Evolutionary conservation across 257 asterid genomes (phyloP), one percentile per base, ranked within the genome.

Genomic region (Solanum dulcamara): DNA sequence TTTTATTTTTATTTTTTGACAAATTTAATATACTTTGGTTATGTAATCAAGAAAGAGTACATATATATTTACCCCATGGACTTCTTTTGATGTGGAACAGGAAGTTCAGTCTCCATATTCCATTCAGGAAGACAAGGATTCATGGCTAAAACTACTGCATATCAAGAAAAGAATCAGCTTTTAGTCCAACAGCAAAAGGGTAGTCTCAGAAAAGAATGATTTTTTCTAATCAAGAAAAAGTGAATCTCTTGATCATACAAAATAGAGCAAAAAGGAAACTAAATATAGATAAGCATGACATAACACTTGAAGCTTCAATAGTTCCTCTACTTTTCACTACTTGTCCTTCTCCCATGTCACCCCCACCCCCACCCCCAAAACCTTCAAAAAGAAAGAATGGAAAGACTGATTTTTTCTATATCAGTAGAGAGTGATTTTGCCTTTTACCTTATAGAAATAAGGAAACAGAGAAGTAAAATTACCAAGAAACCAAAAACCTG

Each of bases 101-200:
- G 88, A 44, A 85, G 84, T 59, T 88, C 96, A 75, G 85, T 87
- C 46, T 90, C 94, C 83, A 80, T 83, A 81, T 87, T 89, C 98
- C 97, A 95, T 85, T 92, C 93, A 88, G 92, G 91, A 22, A 90
- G 89, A 84, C 89, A 87, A 22, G 83, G 84, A 87, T 88, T 82
- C 98, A 94, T 93, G 62, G 86, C 89, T 86, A 51, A 82, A 83
- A 83, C 38, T 33, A 81, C 70, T 79, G 57, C 81, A 53, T 40
- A 44, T 53, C 0, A 64, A 64, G 46, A 70, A 60, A 71, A 75
- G 6, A 24, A 26, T 30, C 48, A 66, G 15, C 18, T 15, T 30
- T 30, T 28, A 75, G 42, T 5, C n/a, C 22, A 6, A 68, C 24
- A 85, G 53, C 32, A n/a, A 24, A 75, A 22, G 35, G 72, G 17